Evolutionary conservation across 768 basidiomycete species (phyloP).

Genomic region (Russula virescens): DNA sequence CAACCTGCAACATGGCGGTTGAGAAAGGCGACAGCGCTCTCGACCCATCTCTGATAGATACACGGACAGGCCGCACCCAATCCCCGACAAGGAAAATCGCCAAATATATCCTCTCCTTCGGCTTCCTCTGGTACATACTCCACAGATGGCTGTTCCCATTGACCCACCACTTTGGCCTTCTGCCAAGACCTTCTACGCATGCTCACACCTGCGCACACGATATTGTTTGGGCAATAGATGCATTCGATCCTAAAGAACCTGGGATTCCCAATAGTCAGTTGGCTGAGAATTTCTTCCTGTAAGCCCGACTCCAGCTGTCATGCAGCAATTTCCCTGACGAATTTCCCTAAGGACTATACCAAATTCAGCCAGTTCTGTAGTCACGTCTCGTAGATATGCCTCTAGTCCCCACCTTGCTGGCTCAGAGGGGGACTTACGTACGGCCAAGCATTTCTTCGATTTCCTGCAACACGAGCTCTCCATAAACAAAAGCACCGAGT

Average conservation of each 20-base stretch:
- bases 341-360: conserved; percentile 41
- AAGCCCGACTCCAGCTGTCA: conserved; percentile 20
- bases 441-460: conserved; percentile 60
- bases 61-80: not conserved
- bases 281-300: conserved; percentile 45
- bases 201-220: not conserved
- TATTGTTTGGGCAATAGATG: conserved; percentile 20
- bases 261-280: conserved; percentile 30
- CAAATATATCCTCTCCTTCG: conserved; percentile 12
- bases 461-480: conserved; percentile 64
- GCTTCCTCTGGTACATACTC: conserved; percentile 14
- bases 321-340: not conserved
- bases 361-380: conserved; percentile 42
- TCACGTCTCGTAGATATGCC: conserved; percentile 47
- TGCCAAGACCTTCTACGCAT: not conserved
- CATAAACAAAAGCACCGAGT: conserved; percentile 36
- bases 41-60: not conserved
- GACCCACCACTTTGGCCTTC: not conserved
- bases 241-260: conserved; percentile 25
- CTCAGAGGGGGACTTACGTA: conserved; percentile 46
- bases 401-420: conserved; percentile 59
- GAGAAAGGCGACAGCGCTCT: not conserved
- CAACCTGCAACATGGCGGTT: not conserved
- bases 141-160: conserved; percentile 14
- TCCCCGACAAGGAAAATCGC: not conserved